Base-by-base conservation (phyloP, 768 basidiomycete genomes). In the Mycena metata region DNA sequence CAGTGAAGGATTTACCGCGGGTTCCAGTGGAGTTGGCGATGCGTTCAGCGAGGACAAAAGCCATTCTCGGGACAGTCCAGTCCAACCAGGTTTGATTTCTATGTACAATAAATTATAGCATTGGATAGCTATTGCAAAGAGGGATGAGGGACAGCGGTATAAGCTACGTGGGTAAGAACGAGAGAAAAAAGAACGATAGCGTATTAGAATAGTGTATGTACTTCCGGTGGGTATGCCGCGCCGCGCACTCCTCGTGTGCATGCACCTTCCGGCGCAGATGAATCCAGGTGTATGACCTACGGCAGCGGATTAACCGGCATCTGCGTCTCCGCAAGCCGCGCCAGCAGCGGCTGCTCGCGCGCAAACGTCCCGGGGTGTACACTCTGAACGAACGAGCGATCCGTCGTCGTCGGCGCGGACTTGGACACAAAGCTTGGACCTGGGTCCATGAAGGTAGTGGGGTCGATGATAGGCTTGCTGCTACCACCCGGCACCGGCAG, bases 241-340 rank as follows among this genome's bases (percentile, higher is more conserved):
- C 42, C 39, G 15, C 5, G 35, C 41, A 51, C 35, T 45, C 21
- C 42, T 39, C 42, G n/a, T 41, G 19, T 41, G 39, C 26, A 43
- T 47, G 52, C 35, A 55, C 39, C 39, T 39, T 64, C 52, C 51
- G 21, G 46, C 26, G n/a, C 30, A 42, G 41, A 23, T 19, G 50
- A 30, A 23, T 26, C 15, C 39, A 15, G 42, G 33, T 26, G 35
- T 33, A 19, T 8, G 24, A 26, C 10, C 42, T 59, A 69, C 15
- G 33, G 58, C 33, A 71, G 46, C 36, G 64, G 59, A 36, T 68
- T 36, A 15, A 69, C 67, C 30, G 63, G 63, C 35, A 49, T 52
- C 26, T 68, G 67, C 33, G 63, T 66, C 56, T 68, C 54, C 19
- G 63, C 67, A 8, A 68, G 46, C 33, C 60, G 66, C 13, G 39